Conservation (phyloP, 331 rosid genomes). For the Cydonia oblonga region DNA sequence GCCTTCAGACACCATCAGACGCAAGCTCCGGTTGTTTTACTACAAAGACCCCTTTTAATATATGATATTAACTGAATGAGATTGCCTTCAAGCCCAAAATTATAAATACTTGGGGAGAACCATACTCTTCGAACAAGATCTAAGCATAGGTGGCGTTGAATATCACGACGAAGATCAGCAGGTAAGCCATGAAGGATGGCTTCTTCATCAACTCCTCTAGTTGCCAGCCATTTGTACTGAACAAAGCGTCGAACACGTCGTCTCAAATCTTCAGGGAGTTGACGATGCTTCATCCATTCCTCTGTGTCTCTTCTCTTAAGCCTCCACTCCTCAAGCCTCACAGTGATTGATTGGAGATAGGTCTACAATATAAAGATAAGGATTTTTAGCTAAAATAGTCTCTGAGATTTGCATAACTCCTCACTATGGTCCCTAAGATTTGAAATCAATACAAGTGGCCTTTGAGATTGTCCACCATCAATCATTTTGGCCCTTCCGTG, state of each 20-base stretch:
- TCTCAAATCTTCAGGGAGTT: slow-evolving; percentile 88
- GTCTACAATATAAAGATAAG: slow-evolving; percentile 46
- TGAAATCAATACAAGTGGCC: no score
- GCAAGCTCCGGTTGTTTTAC: no score
- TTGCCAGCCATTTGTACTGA: slow-evolving; percentile 92
- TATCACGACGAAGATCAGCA: slow-evolving; percentile 94
- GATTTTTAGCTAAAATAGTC: no score
- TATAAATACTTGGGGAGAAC: slow-evolving; percentile 15
- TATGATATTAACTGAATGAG: not conserved
- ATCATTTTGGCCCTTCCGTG: no score
- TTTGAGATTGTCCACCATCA: no score
- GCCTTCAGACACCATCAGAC: not conserved
- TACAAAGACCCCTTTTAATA: no score
- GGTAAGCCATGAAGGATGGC: slow-evolving; percentile 72
- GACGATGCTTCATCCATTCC: slow-evolving; percentile 99
- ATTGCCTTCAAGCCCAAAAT: not conserved
- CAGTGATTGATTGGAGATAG: slow-evolving; percentile 88
- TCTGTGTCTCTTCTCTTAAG: slow-evolving; percentile 90
- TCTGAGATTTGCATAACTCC: no score
- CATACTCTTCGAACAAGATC: slow-evolving; percentile 94
- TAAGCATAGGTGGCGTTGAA: slow-evolving; percentile 83
- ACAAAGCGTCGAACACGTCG: slow-evolving; percentile 69
- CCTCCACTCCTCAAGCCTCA: slow-evolving; percentile 98
- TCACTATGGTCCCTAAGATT: no score
- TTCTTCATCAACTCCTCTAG: slow-evolving; percentile 95